Base-by-base conservation (phyloP, 495 filamentous ascomycete genomes). In the Beverwykella pulmonaria region DNA sequence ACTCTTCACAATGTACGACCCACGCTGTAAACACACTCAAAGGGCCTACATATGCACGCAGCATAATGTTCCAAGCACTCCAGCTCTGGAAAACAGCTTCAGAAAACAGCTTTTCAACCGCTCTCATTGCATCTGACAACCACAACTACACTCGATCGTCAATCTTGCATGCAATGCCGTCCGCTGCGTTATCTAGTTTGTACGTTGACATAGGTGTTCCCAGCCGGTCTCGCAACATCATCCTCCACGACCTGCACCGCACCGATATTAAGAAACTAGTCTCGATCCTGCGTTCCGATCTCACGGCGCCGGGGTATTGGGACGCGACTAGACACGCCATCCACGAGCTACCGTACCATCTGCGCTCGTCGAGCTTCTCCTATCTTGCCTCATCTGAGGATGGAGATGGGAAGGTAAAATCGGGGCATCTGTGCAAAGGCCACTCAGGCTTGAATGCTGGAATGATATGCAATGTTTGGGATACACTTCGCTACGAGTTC, bases 391-490 rank as follows among this genome's bases (percentile, higher is more conserved):
- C n/a, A 2, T 26, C 19, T 36, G 22, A 57, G 26, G 29, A 65
- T 23, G 2, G 3, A 26, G 26, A 12, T 23, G 25, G 34, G 20
- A 29, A 49, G n/a, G 27, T 48, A 1, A 57, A 48, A n/a, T 30
- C 55, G 1, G 23, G 29, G 2, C 9, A 55, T 9, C 55, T 69
- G 2, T 69, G 67, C 67, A 19, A 36, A 10, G 22, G n/a, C 14
- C 67, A 69, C 48, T 30, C 39, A 2, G 47, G 47, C 2, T 27
- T 69, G 17, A 49, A 60, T 10, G 8, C 27, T 1, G 34, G 22
- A 7, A 20, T 56, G 1, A 50, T 65, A 5, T 53, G 26, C 47
- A n/a, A 25, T n/a, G 20, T 69, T 6, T 69, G 67, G 67, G 36
- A n/a, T 15, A 46, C 17, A 23, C 4, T 69, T 1, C 19, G 26